Conservation (phyloP, 345 rosid genomes). For the Lepidium africanum region DNA sequence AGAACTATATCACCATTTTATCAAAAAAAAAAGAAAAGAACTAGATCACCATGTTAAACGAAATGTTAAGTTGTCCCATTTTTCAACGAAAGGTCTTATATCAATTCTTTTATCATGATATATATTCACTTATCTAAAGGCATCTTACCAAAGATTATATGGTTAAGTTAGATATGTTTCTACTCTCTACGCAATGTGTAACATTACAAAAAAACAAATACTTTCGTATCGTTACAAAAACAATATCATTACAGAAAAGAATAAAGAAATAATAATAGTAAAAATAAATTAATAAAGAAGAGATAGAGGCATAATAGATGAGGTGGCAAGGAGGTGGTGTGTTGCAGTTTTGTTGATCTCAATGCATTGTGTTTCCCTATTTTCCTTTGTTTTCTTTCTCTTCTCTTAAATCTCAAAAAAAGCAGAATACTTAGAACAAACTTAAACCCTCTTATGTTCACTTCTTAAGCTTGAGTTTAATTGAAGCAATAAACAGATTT, state of each 20-base stretch:
- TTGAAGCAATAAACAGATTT: slow-evolving; percentile 46
- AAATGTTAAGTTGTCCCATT: no score
- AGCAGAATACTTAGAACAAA: background rate
- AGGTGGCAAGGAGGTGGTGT: slow-evolving; percentile 37
- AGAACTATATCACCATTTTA: no score
- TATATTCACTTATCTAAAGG: background rate
- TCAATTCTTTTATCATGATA: background rate
- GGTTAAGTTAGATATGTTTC: background rate
- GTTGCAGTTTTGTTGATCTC: slow-evolving; percentile 66
- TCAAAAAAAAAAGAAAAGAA: no score
- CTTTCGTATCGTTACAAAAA: background rate
- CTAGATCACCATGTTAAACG: no score
- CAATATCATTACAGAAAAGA: background rate
- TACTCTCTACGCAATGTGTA: background rate
- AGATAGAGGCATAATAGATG: slow-evolving; percentile 34
- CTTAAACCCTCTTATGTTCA: slow-evolving; percentile 17
- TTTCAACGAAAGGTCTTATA: no score
- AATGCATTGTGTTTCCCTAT: slow-evolving; percentile 39
- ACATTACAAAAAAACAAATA: background rate
- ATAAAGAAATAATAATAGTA: background rate
- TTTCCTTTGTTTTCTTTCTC: slow-evolving; percentile 23
- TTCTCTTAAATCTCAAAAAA: slow-evolving; percentile 7
- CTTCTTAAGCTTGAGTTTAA: slow-evolving; percentile 44
- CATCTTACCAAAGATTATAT: background rate
- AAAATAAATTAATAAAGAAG: background rate